Percentiles rank a stretch among this genome's conserved stretches.
Evolutionary conservation across 2,329 filamentous ascomycete genomes (phyloP).

Genomic region (Penicillium polonicum): DNA sequence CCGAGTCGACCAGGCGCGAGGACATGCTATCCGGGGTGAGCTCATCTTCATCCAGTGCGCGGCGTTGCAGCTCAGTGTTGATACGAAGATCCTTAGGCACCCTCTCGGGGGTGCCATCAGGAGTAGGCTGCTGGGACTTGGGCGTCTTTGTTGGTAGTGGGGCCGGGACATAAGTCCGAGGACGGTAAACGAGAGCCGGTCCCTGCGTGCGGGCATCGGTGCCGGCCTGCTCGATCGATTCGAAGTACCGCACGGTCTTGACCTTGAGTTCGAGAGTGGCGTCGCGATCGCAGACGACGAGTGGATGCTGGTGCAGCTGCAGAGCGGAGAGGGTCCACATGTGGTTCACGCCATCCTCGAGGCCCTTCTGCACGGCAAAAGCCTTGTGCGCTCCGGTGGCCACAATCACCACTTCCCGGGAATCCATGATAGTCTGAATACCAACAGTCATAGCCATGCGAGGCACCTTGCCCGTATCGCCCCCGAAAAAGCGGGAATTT

Average conservation of each 20-base stretch:
- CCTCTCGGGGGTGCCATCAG: slow-evolving; percentile 31
- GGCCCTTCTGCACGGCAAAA: slow-evolving; percentile 72
- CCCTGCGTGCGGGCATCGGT: slow-evolving; percentile 47
- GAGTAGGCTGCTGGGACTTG: slow-evolving; percentile 25
- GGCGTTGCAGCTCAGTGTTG: slow-evolving; percentile 43
- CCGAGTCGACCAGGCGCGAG: slow-evolving; percentile 47
- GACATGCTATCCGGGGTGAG: slow-evolving; percentile 51
- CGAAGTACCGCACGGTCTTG: slow-evolving; percentile 73
- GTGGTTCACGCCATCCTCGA: slow-evolving; percentile 81
- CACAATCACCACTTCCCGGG: slow-evolving; percentile 77
- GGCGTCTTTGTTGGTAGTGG: slow-evolving; percentile 26
- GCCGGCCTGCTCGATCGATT: slow-evolving; percentile 67
- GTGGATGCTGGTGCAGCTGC: slow-evolving; percentile 75
- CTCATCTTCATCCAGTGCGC: slow-evolving; percentile 42
- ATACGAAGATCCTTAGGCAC: slow-evolving; percentile 45
- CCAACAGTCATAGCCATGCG: slow-evolving; percentile 82
- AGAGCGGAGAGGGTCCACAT: slow-evolving; percentile 86
- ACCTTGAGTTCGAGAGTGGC: slow-evolving; percentile 70
- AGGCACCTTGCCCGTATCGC: slow-evolving; percentile 71
- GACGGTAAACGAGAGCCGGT: slow-evolving; percentile 43
- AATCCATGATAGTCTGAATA: slow-evolving; percentile 78
- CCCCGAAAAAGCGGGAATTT: slow-evolving; percentile 80
- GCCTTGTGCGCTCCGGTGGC: slow-evolving; percentile 80
- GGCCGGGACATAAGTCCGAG: slow-evolving; percentile 37
- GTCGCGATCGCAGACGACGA: slow-evolving; percentile 82